A percentile compares a stretch with the other conserved stretches of the same genome.
Conservation (phyloP, 73 alveolate species). For the Paramecium biaurelia region DNA sequence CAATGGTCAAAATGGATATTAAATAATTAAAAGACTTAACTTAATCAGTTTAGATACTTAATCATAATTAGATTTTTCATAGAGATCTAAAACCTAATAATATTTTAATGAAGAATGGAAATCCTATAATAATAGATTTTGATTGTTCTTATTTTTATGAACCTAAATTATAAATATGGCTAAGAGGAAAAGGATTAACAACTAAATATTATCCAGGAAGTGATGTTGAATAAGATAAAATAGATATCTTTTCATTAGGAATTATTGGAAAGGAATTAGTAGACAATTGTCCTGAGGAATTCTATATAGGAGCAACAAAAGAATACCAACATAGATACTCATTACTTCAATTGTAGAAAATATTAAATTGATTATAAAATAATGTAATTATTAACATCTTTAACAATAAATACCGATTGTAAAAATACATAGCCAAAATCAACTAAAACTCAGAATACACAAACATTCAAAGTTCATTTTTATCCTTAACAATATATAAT, state of each 20-base stretch:
- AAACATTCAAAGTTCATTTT: slow-evolving; percentile 35
- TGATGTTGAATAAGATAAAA: not conserved
- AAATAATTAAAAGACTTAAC: not conserved
- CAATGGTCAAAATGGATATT: not conserved
- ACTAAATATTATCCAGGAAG: not conserved
- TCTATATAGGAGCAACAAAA: not conserved
- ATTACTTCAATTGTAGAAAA: not conserved
- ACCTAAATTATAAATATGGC: not conserved
- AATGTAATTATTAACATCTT: not conserved
- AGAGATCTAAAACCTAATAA: not conserved
- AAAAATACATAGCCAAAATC: not conserved
- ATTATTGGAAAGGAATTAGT: not conserved
- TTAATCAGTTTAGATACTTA: not conserved
- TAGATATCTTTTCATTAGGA: not conserved
- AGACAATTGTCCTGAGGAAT: not conserved
- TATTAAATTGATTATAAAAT: not conserved
- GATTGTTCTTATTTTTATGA: not conserved
- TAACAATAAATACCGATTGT: not conserved
- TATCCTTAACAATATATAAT: not conserved
- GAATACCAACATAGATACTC: not conserved
- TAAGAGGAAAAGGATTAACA: not conserved
- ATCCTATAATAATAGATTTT: not conserved
- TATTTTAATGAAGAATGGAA: not conserved
- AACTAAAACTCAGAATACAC: not conserved
- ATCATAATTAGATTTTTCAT: not conserved